A percentile compares a stretch with the other conserved stretches of the same genome.
Evolutionary conservation across 495 filamentous ascomycete genomes (phyloP).

Genomic region (Hypoxylon trugodes): DNA sequence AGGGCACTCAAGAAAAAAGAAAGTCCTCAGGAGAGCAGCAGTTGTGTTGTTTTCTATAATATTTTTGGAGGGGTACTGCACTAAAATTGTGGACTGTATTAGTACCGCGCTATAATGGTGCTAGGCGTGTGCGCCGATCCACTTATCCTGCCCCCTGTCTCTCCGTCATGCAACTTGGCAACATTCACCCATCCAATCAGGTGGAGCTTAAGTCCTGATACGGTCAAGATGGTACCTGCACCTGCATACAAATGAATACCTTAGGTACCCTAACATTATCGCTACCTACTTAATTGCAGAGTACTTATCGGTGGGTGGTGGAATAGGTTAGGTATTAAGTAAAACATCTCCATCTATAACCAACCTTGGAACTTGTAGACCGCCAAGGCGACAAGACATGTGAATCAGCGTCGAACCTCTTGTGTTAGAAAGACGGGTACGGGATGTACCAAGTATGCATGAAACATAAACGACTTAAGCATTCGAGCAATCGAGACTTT

Average conservation of each 20-base stretch:
- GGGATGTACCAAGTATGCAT: not conserved
- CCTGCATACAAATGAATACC: conserved; percentile 21
- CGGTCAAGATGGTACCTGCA: conserved; percentile 31
- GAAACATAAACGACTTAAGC: conserved; percentile 7
- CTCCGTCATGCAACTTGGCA: conserved; percentile 43
- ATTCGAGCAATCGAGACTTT: conserved; percentile 27
- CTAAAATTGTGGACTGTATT: conserved; percentile 40
- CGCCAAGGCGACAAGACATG: not conserved
- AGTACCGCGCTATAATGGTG: conserved; percentile 30
- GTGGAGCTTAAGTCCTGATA: conserved; percentile 25
- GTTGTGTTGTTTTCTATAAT: conserved; percentile 43
- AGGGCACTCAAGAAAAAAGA: conserved; percentile 15
- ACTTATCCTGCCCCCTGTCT: conserved; percentile 32
- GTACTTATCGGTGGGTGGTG: not conserved
- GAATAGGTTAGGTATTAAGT: too few relatives aligned
- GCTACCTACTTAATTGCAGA: not conserved
- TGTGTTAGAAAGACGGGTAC: too few relatives aligned
- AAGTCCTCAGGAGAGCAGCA: conserved; percentile 21
- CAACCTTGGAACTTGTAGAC: too few relatives aligned
- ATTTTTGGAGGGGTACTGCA: conserved; percentile 40
- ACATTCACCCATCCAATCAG: conserved; percentile 39
- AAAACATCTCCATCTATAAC: not conserved
- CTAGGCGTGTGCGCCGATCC: conserved; percentile 27
- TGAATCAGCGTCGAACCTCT: not conserved
- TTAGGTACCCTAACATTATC: not conserved